A percentile compares a stretch with the other conserved stretches of the same genome.
These are phyloP conservation scores for Populus hybrid DNA, from an alignment of 441 rosid genomes.

Conservation along the genomic window DNA sequence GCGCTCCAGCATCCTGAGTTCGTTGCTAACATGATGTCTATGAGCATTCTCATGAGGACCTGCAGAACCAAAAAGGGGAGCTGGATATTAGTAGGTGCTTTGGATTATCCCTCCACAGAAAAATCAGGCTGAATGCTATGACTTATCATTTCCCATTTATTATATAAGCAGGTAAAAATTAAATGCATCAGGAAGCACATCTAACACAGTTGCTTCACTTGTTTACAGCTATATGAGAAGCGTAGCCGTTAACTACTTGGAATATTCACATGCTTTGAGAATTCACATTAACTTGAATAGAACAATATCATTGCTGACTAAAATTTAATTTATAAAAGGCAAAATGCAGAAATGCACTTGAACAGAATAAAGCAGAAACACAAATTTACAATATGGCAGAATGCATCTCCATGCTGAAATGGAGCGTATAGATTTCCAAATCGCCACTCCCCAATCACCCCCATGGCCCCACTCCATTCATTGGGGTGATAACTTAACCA, in stretches of 20 bases:
- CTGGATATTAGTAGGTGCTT: constrained; percentile 4
- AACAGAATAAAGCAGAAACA: background rate
- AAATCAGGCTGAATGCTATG: background rate
- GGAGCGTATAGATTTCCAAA: background rate
- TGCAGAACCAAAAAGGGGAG: constrained; percentile 28
- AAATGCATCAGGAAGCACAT: background rate
- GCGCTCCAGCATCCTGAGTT: constrained; percentile 76
- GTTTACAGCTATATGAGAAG: background rate
- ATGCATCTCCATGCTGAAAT: background rate
- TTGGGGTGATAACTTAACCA: background rate
- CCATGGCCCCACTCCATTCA: background rate
- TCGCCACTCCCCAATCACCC: background rate
- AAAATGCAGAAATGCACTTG: background rate
- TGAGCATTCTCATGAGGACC: constrained; percentile 87
- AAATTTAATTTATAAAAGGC: background rate
- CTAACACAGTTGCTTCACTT: background rate
- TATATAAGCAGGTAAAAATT: background rate
- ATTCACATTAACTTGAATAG: background rate
- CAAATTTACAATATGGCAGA: background rate
- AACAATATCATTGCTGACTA: background rate
- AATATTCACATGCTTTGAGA: background rate
- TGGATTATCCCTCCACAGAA: background rate
- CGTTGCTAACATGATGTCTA: constrained; percentile 62
- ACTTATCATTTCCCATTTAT: background rate
- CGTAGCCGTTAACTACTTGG: background rate